Evolutionary conservation across 768 basidiomycete genomes (phyloP).

Genomic region (Filobasidium floriforme): DNA sequence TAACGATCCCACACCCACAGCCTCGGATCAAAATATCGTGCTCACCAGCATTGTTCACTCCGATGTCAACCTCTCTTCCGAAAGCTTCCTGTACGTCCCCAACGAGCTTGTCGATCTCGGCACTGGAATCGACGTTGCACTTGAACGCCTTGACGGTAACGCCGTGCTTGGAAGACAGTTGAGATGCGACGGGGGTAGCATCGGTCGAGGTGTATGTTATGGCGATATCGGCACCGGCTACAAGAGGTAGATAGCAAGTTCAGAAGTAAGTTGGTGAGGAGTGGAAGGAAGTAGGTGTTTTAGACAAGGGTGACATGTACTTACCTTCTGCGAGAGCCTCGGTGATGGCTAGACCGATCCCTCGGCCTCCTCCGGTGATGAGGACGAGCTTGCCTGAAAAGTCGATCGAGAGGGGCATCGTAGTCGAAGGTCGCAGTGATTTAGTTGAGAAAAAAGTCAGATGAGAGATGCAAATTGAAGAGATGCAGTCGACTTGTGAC

Average conservation of each 20-base stretch:
- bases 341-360: constrained; percentile 38
- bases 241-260: background rate
- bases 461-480: no score
- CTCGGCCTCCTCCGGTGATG: constrained; percentile 37
- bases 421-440: no score
- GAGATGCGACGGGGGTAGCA: constrained; percentile 28
- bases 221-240: constrained; percentile 38
- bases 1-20: background rate
- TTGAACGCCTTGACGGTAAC: constrained; percentile 39
- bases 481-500: no score
- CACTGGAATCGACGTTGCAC: constrained; percentile 34
- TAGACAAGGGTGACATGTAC: constrained; percentile 4
- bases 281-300: background rate
- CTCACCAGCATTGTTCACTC: constrained; percentile 41
- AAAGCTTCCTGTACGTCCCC: constrained; percentile 30
- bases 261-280: background rate
- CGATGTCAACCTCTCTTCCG: constrained; percentile 40
- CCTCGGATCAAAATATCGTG: no score
- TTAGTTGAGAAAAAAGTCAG: no score
- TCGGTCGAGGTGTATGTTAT: constrained; percentile 40
- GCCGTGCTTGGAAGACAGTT: constrained; percentile 28
- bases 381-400: constrained; percentile 38
- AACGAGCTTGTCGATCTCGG: constrained; percentile 32
- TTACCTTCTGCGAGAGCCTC: constrained; percentile 34
- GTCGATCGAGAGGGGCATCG: constrained; percentile 34